Base-by-base conservation (phyloP, 257 asterid species). In the Solanum etuberosum region DNA sequence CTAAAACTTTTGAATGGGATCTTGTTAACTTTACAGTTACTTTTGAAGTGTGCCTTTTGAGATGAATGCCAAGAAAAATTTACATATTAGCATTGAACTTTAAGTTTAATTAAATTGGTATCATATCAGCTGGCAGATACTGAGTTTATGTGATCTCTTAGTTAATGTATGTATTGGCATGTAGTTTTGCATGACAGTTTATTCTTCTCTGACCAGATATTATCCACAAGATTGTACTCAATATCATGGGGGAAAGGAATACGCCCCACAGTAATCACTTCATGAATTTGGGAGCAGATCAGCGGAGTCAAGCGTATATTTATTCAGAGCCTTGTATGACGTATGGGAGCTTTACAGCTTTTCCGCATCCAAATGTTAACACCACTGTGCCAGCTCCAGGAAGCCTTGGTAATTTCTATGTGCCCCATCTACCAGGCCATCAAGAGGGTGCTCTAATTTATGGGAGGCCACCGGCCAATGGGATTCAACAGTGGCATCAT, bases 231-330 rank as follows among this genome's bases (percentile, higher is more conserved):
- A 76, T 80, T 54, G 40, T 83, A 48, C 71, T 84, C 32, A 32
- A 85, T 88, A 87, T 65, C 86, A 96, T 97, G 99, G 98, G 94
- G 87, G 96, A 96, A 80, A 90, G 95, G 86, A 93, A 91, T 81
- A 92, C 91, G 83, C 94, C 90, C 81, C 86, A 90, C 90, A 87
- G 59, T 2, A 89, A 91, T 90, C 92, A 91, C 71, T 91, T 91
- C 90, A 88, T 86, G 83, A 93, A 94, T 84, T 68, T 89, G 86
- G 98, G 92, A 90, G 71, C 91, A 10, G 94, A 94, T 86, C 96
- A 90, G 77, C 95, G 83, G 87, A 92, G 95, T 81, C 97, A 87
- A 80, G 90, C 82, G 88, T 93, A 92, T 90, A 88, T 88, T 25
- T 93, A 84, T 82, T 88, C 98, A 8, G 96, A 94, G 81, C 95